Base-by-base conservation (phyloP, 1,139 yeast species). In the Yamadazyma sp. region DNA sequence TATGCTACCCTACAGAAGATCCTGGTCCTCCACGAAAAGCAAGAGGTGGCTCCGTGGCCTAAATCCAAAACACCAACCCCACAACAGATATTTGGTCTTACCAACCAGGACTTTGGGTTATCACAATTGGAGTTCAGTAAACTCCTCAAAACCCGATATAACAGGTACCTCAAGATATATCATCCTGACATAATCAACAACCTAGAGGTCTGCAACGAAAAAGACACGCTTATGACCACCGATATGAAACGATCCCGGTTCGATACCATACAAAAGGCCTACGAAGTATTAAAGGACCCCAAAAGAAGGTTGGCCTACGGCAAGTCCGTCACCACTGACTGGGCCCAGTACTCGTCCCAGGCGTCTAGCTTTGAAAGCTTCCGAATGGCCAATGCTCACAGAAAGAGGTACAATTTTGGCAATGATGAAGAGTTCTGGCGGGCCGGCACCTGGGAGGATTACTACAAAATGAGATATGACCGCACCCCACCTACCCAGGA, bases 401-500 rank as follows among this genome's bases (percentile, higher is more conserved):
- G 74, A 17, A 48, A 39, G 20, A 51, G 59, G 33, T 64, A 66
- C 46, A 46, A 54, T 14, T 69, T 65, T 48, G 49, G 55, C 8
- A 56, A 62, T 30, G 71, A 74, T 49, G 77, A 75, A 39, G 64
- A 63, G 17, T 81, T 80, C 52, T 78, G 84, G 83, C 75, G 64
- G 41, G 86, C 88, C 0, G 84, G 84, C 0, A 80, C 81, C 0
- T 84, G 91, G 91, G 87, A 82, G 45, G 91, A 84, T 51, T 76
- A 73, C 51, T 72, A 72, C 51, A 55, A 58, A 10, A 69, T 71
- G 75, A 59, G 58, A 40, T 66, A 65, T 47, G 56, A 65, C 33
- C 47, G 71, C 14, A 44, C 53, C 2, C 73, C 70, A 11, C 77
- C 71, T 16, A 72, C 72, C 34, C 61, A 45, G 37, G 75, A 75